phyloP scores from a whole-genome alignment of 2,329 filamentous ascomycete genomes.

The Monilinia polystroma region DNA sequence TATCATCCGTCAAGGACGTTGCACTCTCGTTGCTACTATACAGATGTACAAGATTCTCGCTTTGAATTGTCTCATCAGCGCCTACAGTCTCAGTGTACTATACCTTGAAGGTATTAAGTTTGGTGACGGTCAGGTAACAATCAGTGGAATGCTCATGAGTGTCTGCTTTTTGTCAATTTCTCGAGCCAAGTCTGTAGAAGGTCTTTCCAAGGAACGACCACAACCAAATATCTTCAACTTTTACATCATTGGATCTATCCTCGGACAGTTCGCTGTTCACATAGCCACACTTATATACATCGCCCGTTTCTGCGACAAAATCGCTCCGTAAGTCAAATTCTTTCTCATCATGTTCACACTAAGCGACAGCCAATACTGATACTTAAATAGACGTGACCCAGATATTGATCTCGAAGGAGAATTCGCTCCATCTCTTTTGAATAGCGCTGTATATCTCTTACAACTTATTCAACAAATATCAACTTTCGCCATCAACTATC shows the following conservation, averaged over 20 bases:
- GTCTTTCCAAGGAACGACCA: slow-evolving; percentile 91
- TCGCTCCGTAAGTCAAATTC: slow-evolving; percentile 73
- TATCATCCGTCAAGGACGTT: slow-evolving; percentile 96
- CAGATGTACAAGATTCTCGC: slow-evolving; percentile 99
- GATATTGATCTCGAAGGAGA: slow-evolving; percentile 91
- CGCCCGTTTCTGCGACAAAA: slow-evolving; percentile 78
- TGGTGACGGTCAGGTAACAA: slow-evolving; percentile 95
- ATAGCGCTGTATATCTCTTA: slow-evolving; percentile 93
- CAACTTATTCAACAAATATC: slow-evolving; percentile 99
- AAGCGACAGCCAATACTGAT: slow-evolving; percentile 32
- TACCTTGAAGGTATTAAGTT: slow-evolving; percentile 99
- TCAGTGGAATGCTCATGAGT: slow-evolving; percentile 99
- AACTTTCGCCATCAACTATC: slow-evolving; percentile 99
- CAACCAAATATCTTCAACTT: slow-evolving; percentile 99
- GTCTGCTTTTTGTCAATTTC: slow-evolving; percentile 99
- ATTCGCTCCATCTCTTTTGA: slow-evolving; percentile 88
- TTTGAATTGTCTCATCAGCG: slow-evolving; percentile 94
- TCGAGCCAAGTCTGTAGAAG: slow-evolving; percentile 93
- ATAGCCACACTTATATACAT: slow-evolving; percentile 94
- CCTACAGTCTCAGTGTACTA: slow-evolving; percentile 92
- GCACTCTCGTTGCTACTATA: slow-evolving; percentile 95
- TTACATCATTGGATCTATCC: slow-evolving; percentile 96
- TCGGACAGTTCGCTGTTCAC: slow-evolving; percentile 95
- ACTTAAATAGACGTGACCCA: slow-evolving; percentile 47
- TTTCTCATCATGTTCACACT: background rate